Evolutionary conservation across 805 yeast genomes (phyloP).

Genomic region (Kluyveromyces nonfermentans): DNA sequence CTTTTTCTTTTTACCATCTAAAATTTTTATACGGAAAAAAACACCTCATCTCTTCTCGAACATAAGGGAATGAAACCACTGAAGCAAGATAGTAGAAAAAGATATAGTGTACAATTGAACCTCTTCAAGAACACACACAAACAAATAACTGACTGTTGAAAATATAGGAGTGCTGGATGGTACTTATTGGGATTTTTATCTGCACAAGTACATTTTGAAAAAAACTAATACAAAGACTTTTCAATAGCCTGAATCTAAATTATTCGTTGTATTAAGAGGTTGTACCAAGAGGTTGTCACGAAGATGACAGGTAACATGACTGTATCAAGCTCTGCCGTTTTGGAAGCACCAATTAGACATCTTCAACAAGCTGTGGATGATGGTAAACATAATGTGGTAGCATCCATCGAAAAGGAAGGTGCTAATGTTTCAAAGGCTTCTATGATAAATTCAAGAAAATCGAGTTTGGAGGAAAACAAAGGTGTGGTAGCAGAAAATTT

Average conservation of each 20-base stretch:
- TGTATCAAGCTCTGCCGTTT: not conserved
- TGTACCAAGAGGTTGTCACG: not conserved
- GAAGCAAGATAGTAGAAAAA: not conserved
- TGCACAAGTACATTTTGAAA: too few species aligned
- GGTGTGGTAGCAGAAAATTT: not conserved
- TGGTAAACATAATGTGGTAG: not conserved
- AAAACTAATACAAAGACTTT: too few species aligned
- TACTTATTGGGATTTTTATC: too few species aligned
- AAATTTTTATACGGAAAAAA: too few species aligned
- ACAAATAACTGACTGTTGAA: too few species aligned
- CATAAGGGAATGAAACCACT: not conserved
- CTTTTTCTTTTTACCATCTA: not conserved
- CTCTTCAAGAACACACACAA: too few species aligned
- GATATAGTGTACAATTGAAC: not conserved
- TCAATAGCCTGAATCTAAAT: too few species aligned
- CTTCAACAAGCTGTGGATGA: not conserved
- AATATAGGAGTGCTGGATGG: too few species aligned
- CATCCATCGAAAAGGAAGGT: not conserved
- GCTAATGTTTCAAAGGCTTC: not conserved
- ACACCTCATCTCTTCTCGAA: not conserved
- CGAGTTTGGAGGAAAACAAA: not conserved
- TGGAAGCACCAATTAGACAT: not conserved
- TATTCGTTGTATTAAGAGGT: too few species aligned
- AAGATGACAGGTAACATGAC: not conserved
- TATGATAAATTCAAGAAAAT: not conserved